Evolutionary conservation across 2,329 filamentous ascomycete genomes (phyloP).

Genomic region (Sporothrix sp.): DNA sequence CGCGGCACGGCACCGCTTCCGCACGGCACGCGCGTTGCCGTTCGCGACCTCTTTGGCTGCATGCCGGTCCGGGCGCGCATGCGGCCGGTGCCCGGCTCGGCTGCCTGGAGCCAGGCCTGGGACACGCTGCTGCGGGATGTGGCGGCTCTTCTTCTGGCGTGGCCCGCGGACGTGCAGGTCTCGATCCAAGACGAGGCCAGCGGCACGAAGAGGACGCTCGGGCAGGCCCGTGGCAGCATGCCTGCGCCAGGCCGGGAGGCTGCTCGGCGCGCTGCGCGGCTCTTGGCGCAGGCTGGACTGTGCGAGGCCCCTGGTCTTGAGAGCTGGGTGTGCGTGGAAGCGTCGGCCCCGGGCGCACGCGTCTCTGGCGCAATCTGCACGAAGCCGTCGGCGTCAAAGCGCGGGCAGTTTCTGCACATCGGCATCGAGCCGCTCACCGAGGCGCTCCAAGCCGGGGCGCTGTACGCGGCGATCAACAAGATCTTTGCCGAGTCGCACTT

Average conservation of each 20-base stretch:
- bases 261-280: conserved; percentile 30
- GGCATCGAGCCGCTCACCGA: conserved; percentile 57
- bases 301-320: conserved; percentile 40
- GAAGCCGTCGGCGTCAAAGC: conserved; percentile 58
- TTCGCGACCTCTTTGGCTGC: conserved; percentile 76
- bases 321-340: conserved; percentile 63
- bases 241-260: conserved; percentile 9
- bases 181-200: conserved; percentile 43
- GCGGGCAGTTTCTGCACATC: conserved; percentile 71
- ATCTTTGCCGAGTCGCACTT: conserved; percentile 71
- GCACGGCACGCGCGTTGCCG: conserved; percentile 66
- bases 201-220: conserved; percentile 25
- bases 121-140: conserved; percentile 49
- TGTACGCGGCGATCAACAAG: conserved; percentile 72
- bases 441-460: conserved; percentile 46
- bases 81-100: conserved; percentile 39
- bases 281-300: conserved; percentile 58
- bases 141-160: conserved; percentile 60
- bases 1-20: conserved; percentile 40
- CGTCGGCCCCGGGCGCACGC: conserved; percentile 49
- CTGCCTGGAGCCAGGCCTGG: conserved; percentile 48
- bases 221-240: too few species aligned
- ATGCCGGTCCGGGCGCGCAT: conserved; percentile 88
- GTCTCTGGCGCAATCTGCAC: conserved; percentile 65
- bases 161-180: conserved; percentile 47